A percentile compares a stretch with the other conserved stretches of the same genome.
phyloP scores from a whole-genome alignment of 192 early-diverging fungal genomes.

The Oehlia diaphana region DNA sequence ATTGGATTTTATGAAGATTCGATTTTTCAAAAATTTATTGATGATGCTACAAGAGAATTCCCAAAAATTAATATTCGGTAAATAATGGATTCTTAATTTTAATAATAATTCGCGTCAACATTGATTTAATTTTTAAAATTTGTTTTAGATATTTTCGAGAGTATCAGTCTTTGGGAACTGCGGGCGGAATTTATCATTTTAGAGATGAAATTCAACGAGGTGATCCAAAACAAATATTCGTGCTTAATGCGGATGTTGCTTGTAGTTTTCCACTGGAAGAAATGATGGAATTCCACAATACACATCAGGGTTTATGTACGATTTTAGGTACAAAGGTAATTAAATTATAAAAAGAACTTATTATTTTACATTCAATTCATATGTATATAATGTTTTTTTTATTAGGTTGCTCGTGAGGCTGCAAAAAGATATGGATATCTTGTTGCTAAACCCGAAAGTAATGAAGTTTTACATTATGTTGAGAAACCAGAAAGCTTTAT shows the following conservation, averaged over 20 bases:
- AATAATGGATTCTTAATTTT: neutral
- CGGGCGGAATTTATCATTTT: slow-evolving; percentile 98
- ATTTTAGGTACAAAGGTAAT: slow-evolving; percentile 86
- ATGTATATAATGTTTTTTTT: neutral
- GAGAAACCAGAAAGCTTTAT: slow-evolving; percentile 98
- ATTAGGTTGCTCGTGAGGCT: slow-evolving; percentile 59
- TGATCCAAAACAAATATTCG: slow-evolving; percentile 89
- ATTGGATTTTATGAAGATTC: slow-evolving; percentile 97
- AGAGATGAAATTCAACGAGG: slow-evolving; percentile 95
- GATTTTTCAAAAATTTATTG: slow-evolving; percentile 89
- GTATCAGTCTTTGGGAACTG: slow-evolving; percentile 95
- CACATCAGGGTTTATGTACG: slow-evolving; percentile 81
- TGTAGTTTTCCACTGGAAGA: slow-evolving; percentile 89
- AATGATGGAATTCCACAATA: slow-evolving; percentile 83
- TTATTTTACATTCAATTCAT: neutral
- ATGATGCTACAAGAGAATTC: slow-evolving; percentile 84
- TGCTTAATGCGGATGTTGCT: slow-evolving; percentile 96
- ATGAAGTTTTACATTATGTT: slow-evolving; percentile 95
- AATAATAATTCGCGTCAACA: neutral
- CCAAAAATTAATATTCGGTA: slow-evolving; percentile 84
- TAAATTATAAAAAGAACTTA: slow-evolving; percentile 13
- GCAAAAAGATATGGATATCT: slow-evolving; percentile 92
- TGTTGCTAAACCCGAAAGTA: slow-evolving; percentile 84
- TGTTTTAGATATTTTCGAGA: slow-evolving; percentile 87
- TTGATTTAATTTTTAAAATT: neutral